Conservation (phyloP, 768 basidiomycete genomes). For the Leccinellum albellum region DNA sequence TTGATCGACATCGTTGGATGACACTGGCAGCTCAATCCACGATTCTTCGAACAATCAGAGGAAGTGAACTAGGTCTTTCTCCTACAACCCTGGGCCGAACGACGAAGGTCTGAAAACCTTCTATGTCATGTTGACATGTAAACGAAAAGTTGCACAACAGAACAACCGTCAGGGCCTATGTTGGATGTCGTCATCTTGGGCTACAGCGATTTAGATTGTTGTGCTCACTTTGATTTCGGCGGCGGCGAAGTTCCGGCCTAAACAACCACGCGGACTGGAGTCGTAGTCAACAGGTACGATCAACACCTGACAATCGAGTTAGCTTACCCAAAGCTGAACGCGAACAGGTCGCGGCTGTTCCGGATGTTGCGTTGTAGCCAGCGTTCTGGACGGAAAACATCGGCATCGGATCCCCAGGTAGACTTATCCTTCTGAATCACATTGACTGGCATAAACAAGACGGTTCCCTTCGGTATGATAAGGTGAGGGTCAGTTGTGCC, state of each 20-base stretch:
- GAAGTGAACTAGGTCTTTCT: constrained; percentile 52
- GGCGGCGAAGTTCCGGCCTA: constrained; percentile 55
- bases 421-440: constrained; percentile 51
- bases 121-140: constrained; percentile 48
- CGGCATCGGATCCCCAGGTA: constrained; percentile 60
- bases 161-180: constrained; percentile 41
- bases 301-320: not conserved
- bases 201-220: constrained; percentile 19
- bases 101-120: constrained; percentile 64
- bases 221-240: constrained; percentile 55
- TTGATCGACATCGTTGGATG: not conserved
- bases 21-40: constrained; percentile 10
- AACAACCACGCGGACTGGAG: constrained; percentile 54
- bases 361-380: constrained; percentile 49
- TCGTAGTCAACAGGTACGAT: constrained; percentile 10
- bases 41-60: constrained; percentile 42
- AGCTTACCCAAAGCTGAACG: constrained; percentile 56
- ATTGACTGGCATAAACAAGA: constrained; percentile 52
- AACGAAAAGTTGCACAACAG: constrained; percentile 56
- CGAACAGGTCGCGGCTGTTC: constrained; percentile 44
- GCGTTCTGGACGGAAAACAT: constrained; percentile 55
- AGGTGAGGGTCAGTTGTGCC: constrained; percentile 42
- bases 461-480: constrained; percentile 53
- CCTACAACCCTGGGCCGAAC: constrained; percentile 56
- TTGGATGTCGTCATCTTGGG: not conserved